Evolutionary conservation across 345 rosid genomes (phyloP).

Genomic region (Lepidium didymum): DNA sequence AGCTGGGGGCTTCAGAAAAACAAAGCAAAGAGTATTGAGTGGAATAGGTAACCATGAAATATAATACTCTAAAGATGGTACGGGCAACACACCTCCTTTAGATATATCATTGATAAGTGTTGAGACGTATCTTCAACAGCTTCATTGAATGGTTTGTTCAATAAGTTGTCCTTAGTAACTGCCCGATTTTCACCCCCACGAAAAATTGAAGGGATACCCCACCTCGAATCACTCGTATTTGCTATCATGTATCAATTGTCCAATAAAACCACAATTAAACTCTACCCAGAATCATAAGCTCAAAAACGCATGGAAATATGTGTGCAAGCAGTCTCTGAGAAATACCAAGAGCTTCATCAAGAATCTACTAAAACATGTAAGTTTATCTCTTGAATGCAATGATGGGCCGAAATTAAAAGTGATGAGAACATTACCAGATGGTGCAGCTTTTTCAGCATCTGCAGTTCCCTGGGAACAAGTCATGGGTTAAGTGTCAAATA

Average conservation of each 20-base stretch:
- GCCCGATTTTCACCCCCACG: conserved; percentile 61
- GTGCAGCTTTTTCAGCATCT: conserved; percentile 56
- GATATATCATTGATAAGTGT: conserved; percentile 64
- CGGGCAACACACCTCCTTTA: conserved; percentile 56
- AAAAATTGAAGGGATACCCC: conserved; percentile 92
- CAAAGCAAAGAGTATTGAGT: conserved; percentile 20
- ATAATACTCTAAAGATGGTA: background rate
- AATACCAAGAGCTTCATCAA: background rate
- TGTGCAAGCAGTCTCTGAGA: background rate
- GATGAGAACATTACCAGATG: conserved; percentile 50
- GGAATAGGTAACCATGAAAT: background rate
- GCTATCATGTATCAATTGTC: conserved; percentile 31
- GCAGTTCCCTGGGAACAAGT: conserved; percentile 44
- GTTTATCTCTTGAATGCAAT: background rate
- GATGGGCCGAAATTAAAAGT: background rate
- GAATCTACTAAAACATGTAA: background rate
- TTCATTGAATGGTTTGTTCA: conserved; percentile 46
- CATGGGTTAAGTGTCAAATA: conserved; percentile 3
- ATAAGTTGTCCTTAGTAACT: conserved; percentile 50
- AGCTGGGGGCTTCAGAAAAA: conserved; percentile 67
- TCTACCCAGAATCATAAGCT: background rate
- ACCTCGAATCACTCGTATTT: conserved; percentile 49
- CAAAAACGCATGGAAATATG: background rate
- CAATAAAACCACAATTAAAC: conserved; percentile 19
- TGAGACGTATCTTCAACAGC: conserved; percentile 49